Conservation (phyloP, 1,284 basidiomycete genomes). For the Puccinia polysora region DNA sequence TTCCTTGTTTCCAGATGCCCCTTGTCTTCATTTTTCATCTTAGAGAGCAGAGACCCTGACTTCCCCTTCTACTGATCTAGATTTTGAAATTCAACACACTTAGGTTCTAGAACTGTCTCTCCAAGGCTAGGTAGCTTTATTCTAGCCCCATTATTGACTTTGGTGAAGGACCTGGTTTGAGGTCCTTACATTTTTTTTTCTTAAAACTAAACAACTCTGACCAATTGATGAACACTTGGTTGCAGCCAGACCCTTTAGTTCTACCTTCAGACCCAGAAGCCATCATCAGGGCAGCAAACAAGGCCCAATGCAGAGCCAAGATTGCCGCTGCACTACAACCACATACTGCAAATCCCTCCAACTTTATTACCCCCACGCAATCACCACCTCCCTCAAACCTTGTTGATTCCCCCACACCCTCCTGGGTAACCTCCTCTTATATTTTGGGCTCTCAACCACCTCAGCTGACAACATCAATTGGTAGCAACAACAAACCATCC, state of each 20-base stretch:
- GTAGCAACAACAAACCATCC: not conserved
- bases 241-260: not conserved
- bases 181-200: conserved; percentile 11
- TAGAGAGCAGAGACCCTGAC: no score
- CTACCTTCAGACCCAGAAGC: not conserved
- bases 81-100: not conserved
- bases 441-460: no score
- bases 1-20: not conserved
- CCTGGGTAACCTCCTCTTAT: no score
- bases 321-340: not conserved
- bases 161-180: not conserved
- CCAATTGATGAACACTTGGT: not conserved
- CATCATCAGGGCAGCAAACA: not conserved
- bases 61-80: not conserved
- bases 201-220: not conserved
- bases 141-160: not conserved
- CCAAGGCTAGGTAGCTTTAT: not conserved
- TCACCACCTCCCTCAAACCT: no score
- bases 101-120: not conserved
- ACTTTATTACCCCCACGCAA: no score
- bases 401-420: no score
- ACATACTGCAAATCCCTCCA: no score
- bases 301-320: not conserved
- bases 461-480: no score
- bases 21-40: not conserved